Percentiles rank a stretch among this genome's conserved stretches.
These are phyloP conservation scores for Pecoramyces ruminantium DNA, from an alignment of 192 early-diverging fungal species.

Conservation along the genomic window DNA sequence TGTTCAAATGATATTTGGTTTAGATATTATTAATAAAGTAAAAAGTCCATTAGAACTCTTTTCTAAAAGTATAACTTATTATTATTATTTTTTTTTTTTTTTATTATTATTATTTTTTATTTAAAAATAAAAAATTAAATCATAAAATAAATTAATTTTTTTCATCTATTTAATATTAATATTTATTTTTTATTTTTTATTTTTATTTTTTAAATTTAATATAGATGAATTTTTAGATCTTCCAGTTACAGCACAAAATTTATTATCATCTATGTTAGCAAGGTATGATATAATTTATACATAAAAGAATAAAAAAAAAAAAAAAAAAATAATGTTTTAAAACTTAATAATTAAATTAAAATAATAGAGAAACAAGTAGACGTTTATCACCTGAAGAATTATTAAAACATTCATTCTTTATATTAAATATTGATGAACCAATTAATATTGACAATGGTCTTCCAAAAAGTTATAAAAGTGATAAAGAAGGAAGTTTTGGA, in stretches of 20 bases:
- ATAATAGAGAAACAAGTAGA: neutral
- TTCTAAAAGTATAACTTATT: neutral
- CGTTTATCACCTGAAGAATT: neutral
- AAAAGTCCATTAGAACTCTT: neutral
- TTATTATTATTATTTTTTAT: too few relatives aligned
- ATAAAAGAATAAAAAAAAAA: too few relatives aligned
- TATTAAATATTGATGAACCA: neutral
- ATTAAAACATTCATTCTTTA: neutral
- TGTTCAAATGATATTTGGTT: slow-evolving; percentile 53
- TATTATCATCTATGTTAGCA: neutral
- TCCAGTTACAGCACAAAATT: neutral
- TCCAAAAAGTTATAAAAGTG: neutral
- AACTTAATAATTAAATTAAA: too few relatives aligned
- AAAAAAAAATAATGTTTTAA: neutral
- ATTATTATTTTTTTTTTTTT: too few relatives aligned
- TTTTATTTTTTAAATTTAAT: neutral
- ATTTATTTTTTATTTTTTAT: too few relatives aligned
- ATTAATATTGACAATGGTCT: neutral
- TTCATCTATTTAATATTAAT: too few relatives aligned
- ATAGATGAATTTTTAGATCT: neutral
- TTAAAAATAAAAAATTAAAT: too few relatives aligned
- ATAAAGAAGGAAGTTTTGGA: neutral
- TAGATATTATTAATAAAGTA: slow-evolving; percentile 21
- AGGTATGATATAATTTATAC: neutral
- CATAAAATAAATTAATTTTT: too few relatives aligned